A percentile compares a stretch with the other conserved stretches of the same genome.
Evolutionary conservation across 192 early-diverging fungal genomes (phyloP).

Genomic region (Rhizophagus clarus): DNA sequence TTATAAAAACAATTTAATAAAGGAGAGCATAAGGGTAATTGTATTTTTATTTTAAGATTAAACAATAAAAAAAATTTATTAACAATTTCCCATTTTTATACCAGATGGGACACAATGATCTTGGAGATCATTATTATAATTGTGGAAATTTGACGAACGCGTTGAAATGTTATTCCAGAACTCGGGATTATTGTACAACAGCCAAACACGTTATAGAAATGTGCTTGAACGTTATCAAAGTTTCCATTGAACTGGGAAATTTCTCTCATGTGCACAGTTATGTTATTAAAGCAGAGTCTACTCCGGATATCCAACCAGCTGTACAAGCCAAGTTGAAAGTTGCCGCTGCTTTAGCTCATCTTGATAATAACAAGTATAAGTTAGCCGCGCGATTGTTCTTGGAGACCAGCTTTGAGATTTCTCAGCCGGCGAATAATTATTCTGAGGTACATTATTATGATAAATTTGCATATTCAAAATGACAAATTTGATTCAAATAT

Average conservation of each 20-base stretch:
- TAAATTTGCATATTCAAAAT: no score
- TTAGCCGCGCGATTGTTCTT: constrained; percentile 64
- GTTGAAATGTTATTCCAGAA: constrained; percentile 65
- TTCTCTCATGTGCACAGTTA: constrained; percentile 70
- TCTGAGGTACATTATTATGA: constrained; percentile 46
- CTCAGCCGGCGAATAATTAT: constrained; percentile 38
- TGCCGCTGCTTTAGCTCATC: constrained; percentile 62
- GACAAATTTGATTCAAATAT: background rate
- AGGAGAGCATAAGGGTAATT: constrained; percentile 83
- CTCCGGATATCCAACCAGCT: constrained; percentile 55
- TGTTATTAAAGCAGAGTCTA: constrained; percentile 69
- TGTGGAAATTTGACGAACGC: constrained; percentile 71
- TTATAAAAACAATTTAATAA: constrained; percentile 77
- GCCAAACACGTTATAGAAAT: constrained; percentile 78
- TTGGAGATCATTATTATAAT: constrained; percentile 76
- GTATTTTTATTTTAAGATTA: background rate
- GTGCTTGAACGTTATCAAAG: constrained; percentile 80
- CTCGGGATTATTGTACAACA: constrained; percentile 79
- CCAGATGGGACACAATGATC: constrained; percentile 79
- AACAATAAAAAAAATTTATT: background rate
- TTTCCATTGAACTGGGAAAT: constrained; percentile 68
- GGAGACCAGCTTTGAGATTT: constrained; percentile 54
- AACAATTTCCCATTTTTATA: background rate
- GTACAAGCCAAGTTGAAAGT: constrained; percentile 65
- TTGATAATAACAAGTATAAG: constrained; percentile 63